Evolutionary conservation across 2,329 filamentous ascomycete genomes (phyloP).

Genomic region (Scopulariopsis brevicaulis): DNA sequence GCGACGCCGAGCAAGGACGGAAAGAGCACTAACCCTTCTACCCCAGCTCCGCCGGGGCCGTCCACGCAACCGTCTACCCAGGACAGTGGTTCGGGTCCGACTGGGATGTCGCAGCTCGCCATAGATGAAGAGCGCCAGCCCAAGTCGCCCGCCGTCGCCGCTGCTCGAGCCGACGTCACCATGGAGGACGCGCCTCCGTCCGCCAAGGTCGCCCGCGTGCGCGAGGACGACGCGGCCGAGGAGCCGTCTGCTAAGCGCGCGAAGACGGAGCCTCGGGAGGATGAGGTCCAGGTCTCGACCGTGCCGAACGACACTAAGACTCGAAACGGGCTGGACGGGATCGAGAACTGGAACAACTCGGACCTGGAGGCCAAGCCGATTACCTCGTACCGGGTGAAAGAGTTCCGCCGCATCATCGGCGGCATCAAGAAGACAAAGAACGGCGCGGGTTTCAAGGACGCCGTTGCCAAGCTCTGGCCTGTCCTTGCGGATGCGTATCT

Average conservation of each 20-base stretch:
- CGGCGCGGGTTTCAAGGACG: slow-evolving; percentile 62
- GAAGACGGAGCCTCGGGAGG: slow-evolving; percentile 51
- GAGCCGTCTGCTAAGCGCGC: slow-evolving; percentile 71
- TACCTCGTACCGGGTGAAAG: slow-evolving; percentile 47
- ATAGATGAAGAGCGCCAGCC: background rate
- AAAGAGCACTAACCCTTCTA: background rate
- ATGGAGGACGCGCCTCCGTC: slow-evolving; percentile 42
- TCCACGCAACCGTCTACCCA: background rate
- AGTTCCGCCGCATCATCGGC: slow-evolving; percentile 54
- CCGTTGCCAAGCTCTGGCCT: slow-evolving; percentile 68
- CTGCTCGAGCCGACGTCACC: slow-evolving; percentile 25
- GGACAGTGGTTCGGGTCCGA: background rate
- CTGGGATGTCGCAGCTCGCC: slow-evolving; percentile 2
- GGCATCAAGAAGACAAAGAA: slow-evolving; percentile 80
- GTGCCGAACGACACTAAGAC: slow-evolving; percentile 8
- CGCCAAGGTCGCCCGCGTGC: slow-evolving; percentile 58
- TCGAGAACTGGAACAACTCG: slow-evolving; percentile 28
- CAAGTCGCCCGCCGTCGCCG: slow-evolving; percentile 2
- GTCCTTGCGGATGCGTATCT: slow-evolving; percentile 63
- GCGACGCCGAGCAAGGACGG: background rate
- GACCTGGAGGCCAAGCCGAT: slow-evolving; percentile 36
- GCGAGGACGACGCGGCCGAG: slow-evolving; percentile 59
- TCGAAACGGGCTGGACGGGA: slow-evolving; percentile 15
- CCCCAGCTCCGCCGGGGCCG: background rate
- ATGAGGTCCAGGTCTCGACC: slow-evolving; percentile 16